Base-by-base conservation (phyloP, 306 rosid species). In the Gynostemma pentaphyllum region DNA sequence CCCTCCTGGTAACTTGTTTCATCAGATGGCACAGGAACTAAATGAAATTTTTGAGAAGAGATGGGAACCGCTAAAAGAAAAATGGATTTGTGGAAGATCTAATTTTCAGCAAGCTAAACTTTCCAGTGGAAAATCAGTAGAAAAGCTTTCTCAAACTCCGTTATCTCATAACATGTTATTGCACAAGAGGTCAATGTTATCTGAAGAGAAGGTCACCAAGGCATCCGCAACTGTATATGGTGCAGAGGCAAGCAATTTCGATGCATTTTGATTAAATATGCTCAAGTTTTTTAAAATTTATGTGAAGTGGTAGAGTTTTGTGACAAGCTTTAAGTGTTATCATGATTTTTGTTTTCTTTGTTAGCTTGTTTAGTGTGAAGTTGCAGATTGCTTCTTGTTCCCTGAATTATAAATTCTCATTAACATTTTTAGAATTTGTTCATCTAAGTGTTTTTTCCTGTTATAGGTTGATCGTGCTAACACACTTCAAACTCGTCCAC, bases 1-100 rank as follows among this genome's bases (percentile, higher is more conserved):
- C 74, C 96, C 99, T 66, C 90, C 99, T 24, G 53, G 29, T 13
- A 92, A 92, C 60, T 60, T 53, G 54, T 91, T 88, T 68, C 94
- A 92, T 70, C 41, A 76, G 70, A 79, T 88, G 85, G 96, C 99
- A 1, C 70, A 76, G 75, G 81, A 86, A 5, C 80, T 92, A 39
- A 64, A 68, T 51, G 68, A 63, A 19, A 7, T 68, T 47, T 92
- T 92, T 76, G 95, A 86, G 72, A 74, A 64, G 65, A 88, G 75
- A 63, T 92, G 90, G 96, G 67, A 71, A 54, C 53, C 69, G 45
- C 28, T 75, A 61, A 74, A 67, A 56, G 85, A 76, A 48, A 84
- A 78, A 67, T 59, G 71, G 80, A 18, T 36, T 5, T 75, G 37
- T 68, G 94, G 74, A 48, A 47, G 61, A 62, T 76, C 75, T 12